Evolutionary conservation across 1,139 yeast species (phyloP), one percentile per base, ranked within the genome.

Genomic region (Debaryomyces coudertii): DNA sequence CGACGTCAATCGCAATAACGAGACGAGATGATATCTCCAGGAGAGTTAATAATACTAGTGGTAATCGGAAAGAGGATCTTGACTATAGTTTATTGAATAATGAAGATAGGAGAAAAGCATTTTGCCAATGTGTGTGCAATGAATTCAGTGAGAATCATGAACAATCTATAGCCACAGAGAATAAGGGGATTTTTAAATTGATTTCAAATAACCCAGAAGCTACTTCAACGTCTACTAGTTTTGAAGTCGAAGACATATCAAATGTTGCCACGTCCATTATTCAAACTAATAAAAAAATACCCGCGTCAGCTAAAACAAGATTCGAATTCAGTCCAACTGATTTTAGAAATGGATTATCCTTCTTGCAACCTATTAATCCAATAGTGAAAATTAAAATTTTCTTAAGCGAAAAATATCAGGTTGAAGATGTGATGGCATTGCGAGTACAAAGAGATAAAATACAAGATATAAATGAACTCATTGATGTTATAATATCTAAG

Each of bases 391-490:
- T 65, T 16, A 63, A 62, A 35, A 53, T 65, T 14, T 55, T 45
- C 33, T 43, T 58, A 40, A 53, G 49, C 36, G 18, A 16, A n/a
- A 40, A 39, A 9, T 16, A 42, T 11, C 24, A 28, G 7, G 28
- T 31, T 14, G 39, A 39, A 9, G 60, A 58, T 16, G 49, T 50
- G 9, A 49, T 62, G 9, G 56, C 61, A 0, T 45, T 69, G 9
- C 58, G 60, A 47, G 51, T 69, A 40, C 56, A 63, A 16, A 69
- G 68, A 46, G 69, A 65, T 42, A 58, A 55, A 47, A 55, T 68
- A 23, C 45, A 47, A 11, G 55, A 53, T 42, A 43, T 66, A 34
- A 49, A 61, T 40, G 71, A 69, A 44, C 56, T 69, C 30, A 52
- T 60, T 28, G 57, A 64, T 39, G 62, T 64, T 9, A 56, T 69